Evolutionary conservation across 1,139 yeast species (phyloP).

Genomic region (Diutina catenulata): DNA sequence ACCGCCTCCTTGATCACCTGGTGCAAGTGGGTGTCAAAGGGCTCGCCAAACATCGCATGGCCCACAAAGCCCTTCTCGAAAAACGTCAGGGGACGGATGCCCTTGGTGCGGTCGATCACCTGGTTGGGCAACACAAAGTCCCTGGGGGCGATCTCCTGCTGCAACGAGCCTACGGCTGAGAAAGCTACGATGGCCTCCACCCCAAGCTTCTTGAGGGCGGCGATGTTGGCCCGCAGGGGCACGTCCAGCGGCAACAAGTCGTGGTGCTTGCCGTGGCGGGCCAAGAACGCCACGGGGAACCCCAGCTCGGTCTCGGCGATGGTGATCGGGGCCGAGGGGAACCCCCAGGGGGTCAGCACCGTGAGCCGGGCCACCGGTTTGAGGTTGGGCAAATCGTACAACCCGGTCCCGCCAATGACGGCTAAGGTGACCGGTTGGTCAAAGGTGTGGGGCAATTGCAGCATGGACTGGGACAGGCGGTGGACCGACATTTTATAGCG

Average conservation of each 20-base stretch:
- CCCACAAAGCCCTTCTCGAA: constrained; percentile 92
- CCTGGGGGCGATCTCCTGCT: constrained; percentile 79
- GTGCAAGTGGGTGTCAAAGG: constrained; percentile 71
- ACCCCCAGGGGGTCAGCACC: constrained; percentile 92
- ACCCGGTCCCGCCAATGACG: constrained; percentile 96
- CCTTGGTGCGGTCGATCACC: constrained; percentile 93
- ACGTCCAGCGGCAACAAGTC: constrained; percentile 86
- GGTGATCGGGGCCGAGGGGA: constrained; percentile 89
- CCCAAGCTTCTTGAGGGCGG: constrained; percentile 81
- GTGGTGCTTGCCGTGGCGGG: constrained; percentile 90
- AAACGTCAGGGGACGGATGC: constrained; percentile 81
- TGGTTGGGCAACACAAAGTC: constrained; percentile 94
- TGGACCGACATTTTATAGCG: constrained; percentile 21
- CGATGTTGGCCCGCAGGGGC: constrained; percentile 88
- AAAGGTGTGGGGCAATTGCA: constrained; percentile 27
- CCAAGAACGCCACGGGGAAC: constrained; percentile 83
- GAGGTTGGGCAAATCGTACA: constrained; percentile 72
- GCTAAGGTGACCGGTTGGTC: constrained; percentile 54
- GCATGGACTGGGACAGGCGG: constrained; percentile 19
- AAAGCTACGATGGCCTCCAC: constrained; percentile 85
- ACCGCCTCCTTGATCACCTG: constrained; percentile 49
- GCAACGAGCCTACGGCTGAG: constrained; percentile 93
- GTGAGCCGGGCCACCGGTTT: constrained; percentile 77
- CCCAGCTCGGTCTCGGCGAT: constrained; percentile 66
- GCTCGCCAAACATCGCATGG: constrained; percentile 96